Evolutionary conservation across 768 basidiomycete genomes (phyloP).

Genomic region (Russula foetens): DNA sequence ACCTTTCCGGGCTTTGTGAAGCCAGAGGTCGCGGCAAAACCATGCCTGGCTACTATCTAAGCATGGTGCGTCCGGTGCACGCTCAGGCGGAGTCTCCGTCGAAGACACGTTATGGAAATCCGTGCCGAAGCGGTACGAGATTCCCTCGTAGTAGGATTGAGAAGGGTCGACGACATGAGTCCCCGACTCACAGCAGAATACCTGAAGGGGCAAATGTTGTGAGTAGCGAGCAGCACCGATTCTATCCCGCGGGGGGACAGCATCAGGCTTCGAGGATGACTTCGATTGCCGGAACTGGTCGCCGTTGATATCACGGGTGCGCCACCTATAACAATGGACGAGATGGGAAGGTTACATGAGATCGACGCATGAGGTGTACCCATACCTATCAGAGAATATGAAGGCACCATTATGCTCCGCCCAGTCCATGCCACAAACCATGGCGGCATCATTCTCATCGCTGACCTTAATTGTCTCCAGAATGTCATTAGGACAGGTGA

Average conservation of each 20-base stretch:
- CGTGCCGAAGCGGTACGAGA: slow-evolving; percentile 74
- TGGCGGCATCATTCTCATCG: slow-evolving; percentile 84
- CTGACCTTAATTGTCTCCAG: slow-evolving; percentile 92
- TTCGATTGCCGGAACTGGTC: slow-evolving; percentile 97
- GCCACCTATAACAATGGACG: slow-evolving; percentile 57
- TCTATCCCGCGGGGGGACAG: slow-evolving; percentile 86
- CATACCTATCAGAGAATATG: slow-evolving; percentile 91
- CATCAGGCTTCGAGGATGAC: slow-evolving; percentile 83
- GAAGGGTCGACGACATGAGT: slow-evolving; percentile 94
- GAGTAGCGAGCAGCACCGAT: slow-evolving; percentile 76
- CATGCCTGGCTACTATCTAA: slow-evolving; percentile 95
- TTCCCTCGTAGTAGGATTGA: slow-evolving; percentile 91
- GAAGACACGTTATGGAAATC: slow-evolving; percentile 76
- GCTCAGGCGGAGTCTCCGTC: slow-evolving; percentile 42
- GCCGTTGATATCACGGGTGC: slow-evolving; percentile 95
- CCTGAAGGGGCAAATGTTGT: slow-evolving; percentile 94
- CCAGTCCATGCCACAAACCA: slow-evolving; percentile 99
- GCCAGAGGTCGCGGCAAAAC: slow-evolving; percentile 98
- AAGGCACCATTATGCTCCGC: slow-evolving; percentile 96
- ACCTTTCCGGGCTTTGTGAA: slow-evolving; percentile 74
- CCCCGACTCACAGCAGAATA: slow-evolving; percentile 97
- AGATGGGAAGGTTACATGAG: not conserved
- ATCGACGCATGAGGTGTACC: not conserved
- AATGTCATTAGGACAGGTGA: slow-evolving; percentile 97
- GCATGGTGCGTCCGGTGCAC: slow-evolving; percentile 77